Conservation (phyloP, 495 filamentous ascomycete genomes). For the Aspergillus nidulans region DNA sequence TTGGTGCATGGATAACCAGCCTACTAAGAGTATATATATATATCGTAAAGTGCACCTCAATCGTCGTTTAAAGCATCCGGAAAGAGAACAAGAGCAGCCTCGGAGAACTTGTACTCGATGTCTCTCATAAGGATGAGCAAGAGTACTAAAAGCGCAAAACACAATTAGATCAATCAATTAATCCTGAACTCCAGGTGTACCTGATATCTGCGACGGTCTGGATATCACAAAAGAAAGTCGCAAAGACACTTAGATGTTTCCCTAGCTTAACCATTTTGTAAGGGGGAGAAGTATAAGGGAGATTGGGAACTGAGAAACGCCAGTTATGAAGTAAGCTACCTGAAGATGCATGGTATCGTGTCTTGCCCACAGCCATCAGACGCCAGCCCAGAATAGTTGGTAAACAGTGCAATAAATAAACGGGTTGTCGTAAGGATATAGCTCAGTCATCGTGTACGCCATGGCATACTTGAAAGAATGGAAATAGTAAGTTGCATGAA, state of each 20-base stretch:
- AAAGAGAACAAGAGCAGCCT: too few relatives aligned
- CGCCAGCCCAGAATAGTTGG: not conserved
- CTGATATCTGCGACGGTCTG: not conserved
- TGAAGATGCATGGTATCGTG: conserved; percentile 5
- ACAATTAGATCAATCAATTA: not conserved
- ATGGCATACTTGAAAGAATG: not conserved
- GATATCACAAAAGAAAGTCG: too few relatives aligned
- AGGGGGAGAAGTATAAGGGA: not conserved
- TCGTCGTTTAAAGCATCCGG: too few relatives aligned
- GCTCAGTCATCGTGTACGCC: not conserved
- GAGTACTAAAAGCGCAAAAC: not conserved
- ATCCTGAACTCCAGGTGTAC: not conserved
- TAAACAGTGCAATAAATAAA: not conserved
- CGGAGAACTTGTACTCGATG: too few relatives aligned
- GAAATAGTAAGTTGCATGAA: not conserved
- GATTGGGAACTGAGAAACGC: not conserved
- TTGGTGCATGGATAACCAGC: too few relatives aligned
- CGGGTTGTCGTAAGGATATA: not conserved
- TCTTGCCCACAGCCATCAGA: not conserved
- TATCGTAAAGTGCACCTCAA: too few relatives aligned
- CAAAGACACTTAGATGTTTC: too few relatives aligned
- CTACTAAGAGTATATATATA: too few relatives aligned
- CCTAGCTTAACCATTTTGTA: not conserved
- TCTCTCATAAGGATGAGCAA: too few relatives aligned
- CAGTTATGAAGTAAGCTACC: not conserved